These are phyloP conservation scores for Rhodofomes roseus DNA, from an alignment of 1,284 basidiomycete genomes.

Conservation along the genomic window DNA sequence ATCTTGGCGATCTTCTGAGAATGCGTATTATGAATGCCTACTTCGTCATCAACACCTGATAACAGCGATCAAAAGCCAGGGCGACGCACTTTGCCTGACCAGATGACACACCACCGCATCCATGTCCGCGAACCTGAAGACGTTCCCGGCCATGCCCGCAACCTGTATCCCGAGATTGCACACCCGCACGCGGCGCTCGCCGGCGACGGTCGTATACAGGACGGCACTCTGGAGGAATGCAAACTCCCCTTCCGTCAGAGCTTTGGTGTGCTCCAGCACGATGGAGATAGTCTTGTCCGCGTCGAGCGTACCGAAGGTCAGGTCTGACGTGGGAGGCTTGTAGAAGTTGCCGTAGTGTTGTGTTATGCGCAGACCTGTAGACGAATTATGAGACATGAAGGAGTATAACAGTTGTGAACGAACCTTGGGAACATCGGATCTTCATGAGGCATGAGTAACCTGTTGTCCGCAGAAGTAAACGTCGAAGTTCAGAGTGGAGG, in stretches of 20 bases:
- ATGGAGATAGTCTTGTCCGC: constrained; percentile 80
- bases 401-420: constrained; percentile 10
- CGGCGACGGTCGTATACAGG: constrained; percentile 80
- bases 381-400: no score
- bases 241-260: constrained; percentile 73
- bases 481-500: constrained; percentile 71
- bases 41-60: neutral
- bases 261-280: constrained; percentile 58
- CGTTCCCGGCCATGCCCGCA: constrained; percentile 82
- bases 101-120: constrained; percentile 79
- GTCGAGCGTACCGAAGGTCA: constrained; percentile 81
- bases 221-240: constrained; percentile 90
- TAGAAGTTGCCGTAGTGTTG: constrained; percentile 83
- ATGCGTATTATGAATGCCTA: constrained; percentile 69
- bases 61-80: neutral
- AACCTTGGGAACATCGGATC: constrained; percentile 86
- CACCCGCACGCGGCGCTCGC: constrained; percentile 82
- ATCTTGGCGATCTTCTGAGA: constrained; percentile 71
- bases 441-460: constrained; percentile 83
- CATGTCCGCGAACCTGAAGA: constrained; percentile 92
- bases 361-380: constrained; percentile 66
- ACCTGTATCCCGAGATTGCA: constrained; percentile 85
- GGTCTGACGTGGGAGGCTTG: constrained; percentile 70
- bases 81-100: constrained; percentile 70
- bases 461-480: constrained; percentile 70